Evolutionary conservation across 495 filamentous ascomycete genomes (phyloP).

Genomic region (Penicillium salamii): DNA sequence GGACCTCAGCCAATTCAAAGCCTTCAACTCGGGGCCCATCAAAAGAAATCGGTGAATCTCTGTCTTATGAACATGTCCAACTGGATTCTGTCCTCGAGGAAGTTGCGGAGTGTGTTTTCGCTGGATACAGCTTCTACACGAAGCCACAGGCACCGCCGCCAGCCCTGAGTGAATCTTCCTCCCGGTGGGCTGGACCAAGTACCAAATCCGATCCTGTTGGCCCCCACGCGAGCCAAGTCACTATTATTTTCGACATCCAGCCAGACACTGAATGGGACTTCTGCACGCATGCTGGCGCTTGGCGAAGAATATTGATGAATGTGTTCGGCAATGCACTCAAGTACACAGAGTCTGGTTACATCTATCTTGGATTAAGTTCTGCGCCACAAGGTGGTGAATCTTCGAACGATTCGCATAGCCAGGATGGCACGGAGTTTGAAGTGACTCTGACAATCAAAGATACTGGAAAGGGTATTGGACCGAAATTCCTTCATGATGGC

Average conservation of each 20-base stretch:
- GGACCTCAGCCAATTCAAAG: not conserved
- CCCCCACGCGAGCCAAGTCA: conserved; percentile 23
- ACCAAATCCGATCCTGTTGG: conserved; percentile 1
- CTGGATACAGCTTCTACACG: conserved; percentile 41
- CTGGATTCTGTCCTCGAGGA: conserved; percentile 56
- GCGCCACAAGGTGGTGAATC: not conserved
- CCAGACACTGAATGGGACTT: conserved; percentile 50
- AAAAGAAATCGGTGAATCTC: not conserved
- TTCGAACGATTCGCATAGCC: not conserved
- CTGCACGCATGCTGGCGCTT: conserved; percentile 57
- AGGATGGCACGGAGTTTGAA: conserved; percentile 3
- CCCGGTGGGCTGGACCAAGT: conserved; percentile 6
- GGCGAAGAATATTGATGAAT: conserved; percentile 51
- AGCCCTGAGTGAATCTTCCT: conserved; percentile 13
- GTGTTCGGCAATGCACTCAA: conserved; percentile 46
- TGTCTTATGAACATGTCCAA: conserved; percentile 21
- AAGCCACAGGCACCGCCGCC: conserved; percentile 17
- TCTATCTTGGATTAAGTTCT: conserved; percentile 26
- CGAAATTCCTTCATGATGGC: conserved; percentile 51
- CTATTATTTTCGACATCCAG: conserved; percentile 58
- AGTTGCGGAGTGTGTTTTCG: conserved; percentile 57
- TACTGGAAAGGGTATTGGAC: conserved; percentile 64
- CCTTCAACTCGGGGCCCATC: not conserved
- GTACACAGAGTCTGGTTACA: conserved; percentile 40
- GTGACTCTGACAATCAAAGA: conserved; percentile 52